Evolutionary conservation across 192 early-diverging fungal species (phyloP).

Genomic region (Jimgerdemannia lactiflua): DNA sequence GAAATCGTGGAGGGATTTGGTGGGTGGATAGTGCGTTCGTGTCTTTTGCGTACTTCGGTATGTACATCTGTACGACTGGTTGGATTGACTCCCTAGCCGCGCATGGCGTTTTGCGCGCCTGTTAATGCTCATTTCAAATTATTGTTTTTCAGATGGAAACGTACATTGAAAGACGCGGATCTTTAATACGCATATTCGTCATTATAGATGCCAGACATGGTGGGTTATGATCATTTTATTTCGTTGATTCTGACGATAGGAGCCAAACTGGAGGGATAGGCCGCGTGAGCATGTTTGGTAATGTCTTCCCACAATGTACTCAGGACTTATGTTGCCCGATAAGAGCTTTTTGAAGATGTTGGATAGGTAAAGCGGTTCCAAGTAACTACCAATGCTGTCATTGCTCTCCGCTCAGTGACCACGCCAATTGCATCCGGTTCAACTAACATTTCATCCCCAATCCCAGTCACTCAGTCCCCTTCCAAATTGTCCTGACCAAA

Average conservation of each 20-base stretch:
- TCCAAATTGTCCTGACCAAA: conserved; percentile 66
- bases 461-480: conserved; percentile 33
- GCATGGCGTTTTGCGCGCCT: background rate
- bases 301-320: background rate
- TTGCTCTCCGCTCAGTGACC: background rate
- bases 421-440: background rate
- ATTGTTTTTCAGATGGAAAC: conserved; percentile 56
- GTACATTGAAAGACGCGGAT: conserved; percentile 54
- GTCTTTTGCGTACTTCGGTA: background rate
- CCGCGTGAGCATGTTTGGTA: conserved; percentile 2
- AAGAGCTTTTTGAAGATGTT: conserved; percentile 50
- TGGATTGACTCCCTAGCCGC: background rate
- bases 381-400: background rate
- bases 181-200: conserved; percentile 63
- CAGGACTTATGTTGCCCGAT: conserved; percentile 51
- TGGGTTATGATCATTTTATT: background rate
- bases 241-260: background rate
- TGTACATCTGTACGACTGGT: background rate
- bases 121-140: background rate
- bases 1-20: conserved; percentile 56
- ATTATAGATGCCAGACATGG: conserved; percentile 79
- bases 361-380: conserved; percentile 31
- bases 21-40: conserved; percentile 14
- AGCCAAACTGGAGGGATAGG: background rate
- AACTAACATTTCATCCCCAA: background rate